Evolutionary conservation across 768 basidiomycete species (phyloP), one percentile per base, ranked within the genome.

Genomic region (Podaxis sp.): DNA sequence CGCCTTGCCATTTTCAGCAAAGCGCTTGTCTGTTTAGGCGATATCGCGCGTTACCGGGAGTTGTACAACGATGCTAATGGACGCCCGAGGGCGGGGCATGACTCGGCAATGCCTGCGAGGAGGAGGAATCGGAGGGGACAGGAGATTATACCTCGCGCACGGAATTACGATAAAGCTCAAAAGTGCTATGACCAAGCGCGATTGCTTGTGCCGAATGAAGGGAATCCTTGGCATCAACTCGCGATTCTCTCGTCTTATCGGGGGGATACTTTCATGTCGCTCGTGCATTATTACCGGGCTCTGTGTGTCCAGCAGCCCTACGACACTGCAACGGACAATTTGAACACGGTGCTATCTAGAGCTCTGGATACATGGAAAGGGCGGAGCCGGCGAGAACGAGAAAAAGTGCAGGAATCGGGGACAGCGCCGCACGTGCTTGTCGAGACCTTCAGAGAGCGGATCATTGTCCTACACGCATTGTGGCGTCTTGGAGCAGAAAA

Each of bases 201-300:
- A 44, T 71, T 88, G 33, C 81, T 99, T 8, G 78, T 92, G 5
- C 96, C 97, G 0, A 81, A 89, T 60, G 93, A 96, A 66, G 97
- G 96, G 67, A 96, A 98, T 70, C 86, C 97, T 0, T 96, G 91
- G 19, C 96, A 99, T 72, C 97, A 99, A 74, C 86, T 99, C 19
- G 97, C 96, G 3, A 96, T 98, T 64, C 84, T 98, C 36, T 85
- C 94, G 2, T 87, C 89, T 4, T 96, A 97, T 73, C 82, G 89
- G 68, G 82, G 84, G 65, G 94, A 99, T 74, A 79, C 84, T n/a
- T 95, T 96, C 69, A 76, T 79, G 36, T 88, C 92, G 33, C 77
- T 93, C 8, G 83, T 91, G 57, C 90, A 95, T 74, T 96, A 98
- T 73, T 95, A 95, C 71, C 89, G 95, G 33, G 92, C 96, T 1